Conservation (phyloP, 768 basidiomycete genomes). For the Hygrophorus russula region DNA sequence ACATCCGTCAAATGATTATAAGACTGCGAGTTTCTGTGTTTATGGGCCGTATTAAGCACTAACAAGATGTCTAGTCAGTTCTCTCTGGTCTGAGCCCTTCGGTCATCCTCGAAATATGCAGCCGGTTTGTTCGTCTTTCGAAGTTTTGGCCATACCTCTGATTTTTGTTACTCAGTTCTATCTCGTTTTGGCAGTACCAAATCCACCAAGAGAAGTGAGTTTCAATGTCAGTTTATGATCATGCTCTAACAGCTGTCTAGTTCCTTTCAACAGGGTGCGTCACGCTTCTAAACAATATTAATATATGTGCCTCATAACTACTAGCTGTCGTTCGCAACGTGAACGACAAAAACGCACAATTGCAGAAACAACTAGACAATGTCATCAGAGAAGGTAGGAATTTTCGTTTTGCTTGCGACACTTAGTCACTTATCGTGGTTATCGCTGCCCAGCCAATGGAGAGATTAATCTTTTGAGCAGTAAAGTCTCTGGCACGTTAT, state of each 20-base stretch:
- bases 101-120: conserved; percentile 71
- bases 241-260: conserved; percentile 22
- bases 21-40: conserved; percentile 52
- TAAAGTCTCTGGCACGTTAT: conserved; percentile 48
- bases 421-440: not conserved
- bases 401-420: not conserved
- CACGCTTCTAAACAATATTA: no score
- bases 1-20: conserved; percentile 84
- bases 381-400: conserved; percentile 72
- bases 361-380: conserved; percentile 79
- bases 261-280: conserved; percentile 54
- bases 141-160: not conserved
- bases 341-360: conserved; percentile 71
- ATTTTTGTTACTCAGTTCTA: conserved; percentile 35
- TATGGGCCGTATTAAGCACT: conserved; percentile 3
- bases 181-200: conserved; percentile 90
- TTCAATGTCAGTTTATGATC: conserved; percentile 4
- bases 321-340: conserved; percentile 63
- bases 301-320: no score
- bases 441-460: conserved; percentile 46
- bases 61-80: conserved; percentile 47
- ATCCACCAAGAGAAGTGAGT: conserved; percentile 72
- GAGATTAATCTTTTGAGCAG: conserved; percentile 61
- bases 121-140: conserved; percentile 34
- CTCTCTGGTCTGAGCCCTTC: conserved; percentile 71